Conservation (phyloP, 2,329 filamentous ascomycete genomes). For the Knufia petricola region DNA sequence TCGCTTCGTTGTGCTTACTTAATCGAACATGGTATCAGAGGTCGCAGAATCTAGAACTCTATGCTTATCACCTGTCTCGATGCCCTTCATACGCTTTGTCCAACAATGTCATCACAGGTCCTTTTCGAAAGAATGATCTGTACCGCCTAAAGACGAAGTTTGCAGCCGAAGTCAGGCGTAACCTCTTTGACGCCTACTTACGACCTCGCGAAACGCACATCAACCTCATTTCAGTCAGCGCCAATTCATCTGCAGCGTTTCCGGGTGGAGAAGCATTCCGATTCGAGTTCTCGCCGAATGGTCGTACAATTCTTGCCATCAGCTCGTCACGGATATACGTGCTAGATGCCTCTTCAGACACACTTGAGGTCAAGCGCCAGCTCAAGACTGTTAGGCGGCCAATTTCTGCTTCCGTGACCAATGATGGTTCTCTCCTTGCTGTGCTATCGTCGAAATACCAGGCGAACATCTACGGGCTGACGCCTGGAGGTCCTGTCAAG, state of each 20-base stretch:
- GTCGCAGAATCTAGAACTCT: conserved; percentile 36
- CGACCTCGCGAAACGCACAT: conserved; percentile 61
- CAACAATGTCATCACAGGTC: conserved; percentile 27
- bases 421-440: conserved; percentile 65
- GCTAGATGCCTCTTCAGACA: conserved; percentile 54
- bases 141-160: conserved; percentile 56
- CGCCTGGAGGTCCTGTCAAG: conserved; percentile 49
- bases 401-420: conserved; percentile 65
- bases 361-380: conserved; percentile 60
- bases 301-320: conserved; percentile 66
- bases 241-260: conserved; percentile 68
- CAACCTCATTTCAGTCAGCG: conserved; percentile 72
- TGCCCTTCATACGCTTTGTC: conserved; percentile 35
- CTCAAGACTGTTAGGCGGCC: conserved; percentile 70
- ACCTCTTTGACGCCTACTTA: conserved; percentile 66
- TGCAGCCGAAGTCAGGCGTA: conserved; percentile 61
- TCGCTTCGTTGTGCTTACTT: conserved; percentile 38
- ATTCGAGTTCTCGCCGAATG: conserved; percentile 67
- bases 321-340: conserved; percentile 80
- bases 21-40: conserved; percentile 36
- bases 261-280: conserved; percentile 79
- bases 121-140: conserved; percentile 40
- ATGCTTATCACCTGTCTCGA: conserved; percentile 37
- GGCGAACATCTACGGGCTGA: conserved; percentile 74
- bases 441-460: conserved; percentile 75